Conservation (phyloP, 2,329 filamentous ascomycete genomes). For the Fusarium decemcellulare region DNA sequence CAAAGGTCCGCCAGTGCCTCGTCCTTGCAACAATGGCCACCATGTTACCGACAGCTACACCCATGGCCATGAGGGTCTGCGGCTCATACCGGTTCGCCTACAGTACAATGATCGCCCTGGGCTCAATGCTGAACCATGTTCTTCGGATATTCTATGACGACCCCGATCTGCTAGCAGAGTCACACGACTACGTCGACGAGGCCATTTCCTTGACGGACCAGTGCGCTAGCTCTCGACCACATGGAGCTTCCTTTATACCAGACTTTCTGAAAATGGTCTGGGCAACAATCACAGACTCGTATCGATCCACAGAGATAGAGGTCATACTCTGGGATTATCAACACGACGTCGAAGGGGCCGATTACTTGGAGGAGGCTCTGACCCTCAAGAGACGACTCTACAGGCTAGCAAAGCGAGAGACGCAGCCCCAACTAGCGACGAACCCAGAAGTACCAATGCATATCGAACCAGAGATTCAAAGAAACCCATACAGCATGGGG, state of each 20-base stretch:
- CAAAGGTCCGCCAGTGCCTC: constrained; percentile 16
- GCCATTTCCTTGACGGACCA: constrained; percentile 26
- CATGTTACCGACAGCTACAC: constrained; percentile 2
- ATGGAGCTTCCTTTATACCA: constrained; percentile 32
- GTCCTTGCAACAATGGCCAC: constrained; percentile 10
- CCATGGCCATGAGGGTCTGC: not conserved
- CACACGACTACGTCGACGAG: constrained; percentile 26
- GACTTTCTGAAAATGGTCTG: constrained; percentile 37
- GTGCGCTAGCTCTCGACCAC: constrained; percentile 26
- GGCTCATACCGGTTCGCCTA: constrained; percentile 31
- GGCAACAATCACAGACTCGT: constrained; percentile 23
- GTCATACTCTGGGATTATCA: constrained; percentile 35
- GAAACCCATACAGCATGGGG: not conserved
- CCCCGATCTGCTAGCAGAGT: not conserved
- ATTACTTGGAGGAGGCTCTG: constrained; percentile 35
- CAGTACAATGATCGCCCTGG: constrained; percentile 20
- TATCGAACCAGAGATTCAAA: not conserved
- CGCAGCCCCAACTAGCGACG: not conserved
- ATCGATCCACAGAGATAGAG: constrained; percentile 23
- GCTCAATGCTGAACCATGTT: constrained; percentile 26
- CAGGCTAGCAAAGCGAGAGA: constrained; percentile 22
- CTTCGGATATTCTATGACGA: constrained; percentile 25
- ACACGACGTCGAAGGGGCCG: constrained; percentile 24
- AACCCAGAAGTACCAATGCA: not conserved
- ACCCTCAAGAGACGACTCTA: constrained; percentile 19